These are phyloP conservation scores for Aureobasidium leucospermi DNA, from an alignment of 2,329 filamentous ascomycete species.

Conservation along the genomic window DNA sequence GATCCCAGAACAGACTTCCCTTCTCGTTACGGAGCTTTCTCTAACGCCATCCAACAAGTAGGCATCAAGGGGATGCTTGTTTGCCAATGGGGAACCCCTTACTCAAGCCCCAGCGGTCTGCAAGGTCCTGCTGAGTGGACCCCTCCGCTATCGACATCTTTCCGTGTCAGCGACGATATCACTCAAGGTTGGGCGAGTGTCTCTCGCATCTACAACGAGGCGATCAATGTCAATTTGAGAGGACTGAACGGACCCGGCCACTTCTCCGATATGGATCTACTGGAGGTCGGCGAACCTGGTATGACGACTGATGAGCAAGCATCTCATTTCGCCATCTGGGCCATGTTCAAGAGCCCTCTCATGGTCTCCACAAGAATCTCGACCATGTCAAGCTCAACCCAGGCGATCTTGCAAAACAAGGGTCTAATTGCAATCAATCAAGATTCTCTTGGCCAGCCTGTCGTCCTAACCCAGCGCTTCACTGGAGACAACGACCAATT, in stretches of 20 bases:
- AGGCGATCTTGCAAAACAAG: constrained; percentile 36
- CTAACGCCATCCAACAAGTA: constrained; percentile 21
- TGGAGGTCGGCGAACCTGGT: constrained; percentile 26
- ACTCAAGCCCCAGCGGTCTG: constrained; percentile 19
- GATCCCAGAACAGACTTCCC: constrained; percentile 24
- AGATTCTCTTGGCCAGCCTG: constrained; percentile 46
- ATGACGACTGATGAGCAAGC: constrained; percentile 24
- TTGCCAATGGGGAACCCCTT: constrained; percentile 25
- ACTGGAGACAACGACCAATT: constrained; percentile 34
- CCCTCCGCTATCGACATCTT: constrained; percentile 23
- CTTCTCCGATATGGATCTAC: constrained; percentile 24
- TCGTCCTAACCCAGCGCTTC: constrained; percentile 39
- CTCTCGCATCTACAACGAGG: constrained; percentile 24
- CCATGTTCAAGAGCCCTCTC: constrained; percentile 24
- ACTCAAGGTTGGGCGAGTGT: constrained; percentile 24
- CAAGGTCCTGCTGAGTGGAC: constrained; percentile 27
- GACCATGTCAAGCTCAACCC: constrained; percentile 18
- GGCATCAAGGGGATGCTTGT: constrained; percentile 25
- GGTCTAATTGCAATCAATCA: constrained; percentile 54
- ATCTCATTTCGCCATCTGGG: constrained; percentile 25
- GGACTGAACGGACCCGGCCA: constrained; percentile 23
- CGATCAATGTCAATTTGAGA: constrained; percentile 23
- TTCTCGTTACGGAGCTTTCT: constrained; percentile 21
- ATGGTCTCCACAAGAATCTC: constrained; percentile 21
- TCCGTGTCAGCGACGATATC: constrained; percentile 27